A percentile compares a stretch with the other conserved stretches of the same genome.
Evolutionary conservation across 2,329 filamentous ascomycete species (phyloP).

Genomic region (Dichotomopilus funicola): DNA sequence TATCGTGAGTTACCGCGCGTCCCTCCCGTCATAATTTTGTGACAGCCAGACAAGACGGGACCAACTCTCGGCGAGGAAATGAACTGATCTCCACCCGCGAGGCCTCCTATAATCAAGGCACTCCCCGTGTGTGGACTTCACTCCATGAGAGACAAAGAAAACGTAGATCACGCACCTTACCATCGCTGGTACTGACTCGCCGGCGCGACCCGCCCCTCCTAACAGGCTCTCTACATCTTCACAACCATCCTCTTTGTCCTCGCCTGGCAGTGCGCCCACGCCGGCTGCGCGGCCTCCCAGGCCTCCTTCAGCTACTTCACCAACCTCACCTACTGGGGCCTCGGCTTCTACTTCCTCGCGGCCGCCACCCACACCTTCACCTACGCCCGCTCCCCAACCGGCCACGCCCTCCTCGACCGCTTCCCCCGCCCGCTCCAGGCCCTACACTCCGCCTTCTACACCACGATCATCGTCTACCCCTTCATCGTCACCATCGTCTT

Average conservation of each 20-base stretch:
- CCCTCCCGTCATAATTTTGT: not conserved
- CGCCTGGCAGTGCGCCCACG: constrained; percentile 55
- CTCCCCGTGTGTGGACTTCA: too few relatives aligned
- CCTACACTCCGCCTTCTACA: constrained; percentile 59
- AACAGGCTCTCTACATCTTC: constrained; percentile 61
- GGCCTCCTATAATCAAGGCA: too few relatives aligned
- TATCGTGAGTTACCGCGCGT: constrained; percentile 37
- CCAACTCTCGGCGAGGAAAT: too few relatives aligned
- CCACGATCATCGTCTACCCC: constrained; percentile 56
- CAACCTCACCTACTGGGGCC: constrained; percentile 71
- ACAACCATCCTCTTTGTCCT: constrained; percentile 62
- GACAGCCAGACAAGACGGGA: too few relatives aligned
- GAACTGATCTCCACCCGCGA: too few relatives aligned
- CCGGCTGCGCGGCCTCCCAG: constrained; percentile 40
- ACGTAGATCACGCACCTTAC: not conserved
- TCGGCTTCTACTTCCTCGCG: constrained; percentile 70
- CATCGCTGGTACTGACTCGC: too few relatives aligned
- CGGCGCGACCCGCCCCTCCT: not conserved
- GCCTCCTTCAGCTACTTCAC: constrained; percentile 77
- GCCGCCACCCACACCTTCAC: constrained; percentile 61
- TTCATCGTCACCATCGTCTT: constrained; percentile 66
- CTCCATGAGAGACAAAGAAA: not conserved
- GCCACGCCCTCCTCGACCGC: constrained; percentile 49
- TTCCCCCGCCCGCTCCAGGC: constrained; percentile 57
- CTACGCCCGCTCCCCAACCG: constrained; percentile 47